Percentiles rank a stretch among this genome's conserved stretches.
Evolutionary conservation across 148 eudicot genomes (phyloP).

Genomic region (Arbutus unedo): DNA sequence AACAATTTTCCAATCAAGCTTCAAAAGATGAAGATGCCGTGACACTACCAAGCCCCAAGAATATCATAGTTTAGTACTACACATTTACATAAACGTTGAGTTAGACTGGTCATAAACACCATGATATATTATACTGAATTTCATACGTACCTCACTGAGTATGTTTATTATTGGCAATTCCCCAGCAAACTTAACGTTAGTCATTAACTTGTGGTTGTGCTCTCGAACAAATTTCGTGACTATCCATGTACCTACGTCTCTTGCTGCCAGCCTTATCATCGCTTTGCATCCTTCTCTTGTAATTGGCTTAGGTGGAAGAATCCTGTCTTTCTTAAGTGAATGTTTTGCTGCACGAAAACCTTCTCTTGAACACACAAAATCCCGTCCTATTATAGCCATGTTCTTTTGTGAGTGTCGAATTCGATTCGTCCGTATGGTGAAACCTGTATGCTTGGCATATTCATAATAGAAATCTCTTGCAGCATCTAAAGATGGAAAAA

Average conservation of each 20-base stretch:
- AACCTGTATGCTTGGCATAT: constrained; percentile 12
- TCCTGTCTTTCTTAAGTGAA: constrained; percentile 4
- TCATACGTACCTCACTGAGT: constrained; percentile 1
- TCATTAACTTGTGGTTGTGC: constrained; percentile 12
- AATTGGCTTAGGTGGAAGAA: constrained; percentile 10
- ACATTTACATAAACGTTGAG: too few species aligned
- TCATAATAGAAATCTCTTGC: constrained; percentile 14
- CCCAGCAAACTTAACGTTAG: constrained; percentile 13
- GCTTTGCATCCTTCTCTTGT: constrained; percentile 17
- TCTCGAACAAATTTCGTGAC: constrained; percentile 10
- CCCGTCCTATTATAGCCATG: constrained; percentile 11
- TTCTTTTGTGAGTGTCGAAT: constrained; percentile 11
- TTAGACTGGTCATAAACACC: neutral
- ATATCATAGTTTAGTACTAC: neutral
- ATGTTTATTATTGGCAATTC: constrained; percentile 12
- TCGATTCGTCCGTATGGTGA: constrained; percentile 12
- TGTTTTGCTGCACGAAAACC: constrained; percentile 15
- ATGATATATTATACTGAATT: neutral
- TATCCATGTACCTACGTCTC: neutral
- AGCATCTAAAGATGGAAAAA: constrained; percentile 8
- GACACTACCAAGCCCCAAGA: neutral
- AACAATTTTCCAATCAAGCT: neutral
- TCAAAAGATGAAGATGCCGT: neutral
- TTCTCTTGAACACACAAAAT: constrained; percentile 9
- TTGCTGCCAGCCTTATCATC: constrained; percentile 7